Conservation (phyloP, 2,329 filamentous ascomycete genomes). For the Fusarium continuum region DNA sequence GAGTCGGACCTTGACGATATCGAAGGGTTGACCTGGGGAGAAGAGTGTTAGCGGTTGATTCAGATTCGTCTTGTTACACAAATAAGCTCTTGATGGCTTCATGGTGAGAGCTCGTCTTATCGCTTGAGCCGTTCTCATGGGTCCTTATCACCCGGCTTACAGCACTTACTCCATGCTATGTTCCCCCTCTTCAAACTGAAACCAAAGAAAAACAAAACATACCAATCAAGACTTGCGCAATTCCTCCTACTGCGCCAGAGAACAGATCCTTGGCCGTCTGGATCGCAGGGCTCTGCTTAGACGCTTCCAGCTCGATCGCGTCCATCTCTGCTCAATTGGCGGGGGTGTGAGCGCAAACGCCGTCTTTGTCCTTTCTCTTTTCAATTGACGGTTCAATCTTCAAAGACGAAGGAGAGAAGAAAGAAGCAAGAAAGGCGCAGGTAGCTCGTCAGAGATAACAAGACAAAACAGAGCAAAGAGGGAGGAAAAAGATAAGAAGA, state of each 20-base stretch:
- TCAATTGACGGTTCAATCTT: neutral
- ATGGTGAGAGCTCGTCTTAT: constrained; percentile 22
- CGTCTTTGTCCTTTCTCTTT: neutral
- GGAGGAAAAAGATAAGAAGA: constrained; percentile 14
- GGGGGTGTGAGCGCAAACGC: neutral
- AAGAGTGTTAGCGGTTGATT: constrained; percentile 7
- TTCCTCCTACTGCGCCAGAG: constrained; percentile 87
- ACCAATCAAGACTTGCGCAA: constrained; percentile 95
- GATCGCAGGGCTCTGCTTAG: constrained; percentile 50
- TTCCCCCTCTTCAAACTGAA: neutral
- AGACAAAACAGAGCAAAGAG: neutral
- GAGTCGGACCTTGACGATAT: constrained; percentile 97
- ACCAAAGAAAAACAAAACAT: constrained; percentile 5
- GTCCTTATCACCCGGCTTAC: neutral
- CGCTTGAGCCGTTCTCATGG: neutral
- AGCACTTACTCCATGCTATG: constrained; percentile 49
- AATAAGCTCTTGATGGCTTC: neutral
- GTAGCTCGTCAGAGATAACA: constrained; percentile 6
- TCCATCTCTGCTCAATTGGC: constrained; percentile 36
- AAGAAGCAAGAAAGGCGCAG: neutral
- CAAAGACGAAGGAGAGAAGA: neutral
- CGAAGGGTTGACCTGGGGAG: constrained; percentile 72
- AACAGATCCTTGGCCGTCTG: constrained; percentile 89
- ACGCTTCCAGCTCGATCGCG: constrained; percentile 49
- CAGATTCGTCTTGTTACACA: neutral